Base-by-base conservation (phyloP, 1,284 basidiomycete species). In the Meripilus lineatus region DNA sequence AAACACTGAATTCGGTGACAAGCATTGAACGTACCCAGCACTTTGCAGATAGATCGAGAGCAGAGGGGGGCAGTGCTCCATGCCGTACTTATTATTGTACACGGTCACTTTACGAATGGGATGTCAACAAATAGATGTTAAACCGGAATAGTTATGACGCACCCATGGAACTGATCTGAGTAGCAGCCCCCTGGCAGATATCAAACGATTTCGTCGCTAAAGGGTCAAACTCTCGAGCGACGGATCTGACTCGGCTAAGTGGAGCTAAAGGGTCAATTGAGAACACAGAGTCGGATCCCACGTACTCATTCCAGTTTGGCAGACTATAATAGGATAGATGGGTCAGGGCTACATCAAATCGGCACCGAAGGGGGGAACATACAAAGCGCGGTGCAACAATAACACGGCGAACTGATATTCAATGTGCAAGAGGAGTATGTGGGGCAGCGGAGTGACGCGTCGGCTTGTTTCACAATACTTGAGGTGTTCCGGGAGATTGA, bases 331-430 rank as follows among this genome's bases (percentile, higher is more conserved):
- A 38, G 35, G 22, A 20, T 21, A 28, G 3, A 11, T 2, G 42
- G 43, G 42, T 30, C 30, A 46, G 22, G 13, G 38, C 24, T 11
- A 36, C 21, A 44, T n/a, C 17, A 15, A 25, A 36, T 52, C 21
- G 57, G 25, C 30, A 35, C 22, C 22, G 30, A 36, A 41, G 28
- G 11, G 26, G 42, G 33, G 41, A 23, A 74, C 87, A 71, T 60
- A 89, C 86, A 88, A 92, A 17, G 86, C 87, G 32, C 90, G 77
- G 62, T 92, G 79, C 24, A 92, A 70, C 24, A 92, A 68, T 15
- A 92, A 69, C 5, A 92, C 78, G 11, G 84, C 74, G 8, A 77
- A 79, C 75, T 86, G 89, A 60, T 92, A 91, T 54, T 86, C 74
- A 42, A 89, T 72, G 54, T 93, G 86, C 24, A 92, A 67, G 38